Base-by-base conservation (phyloP, 495 filamentous ascomycete species). In the Neurospora sp. region DNA sequence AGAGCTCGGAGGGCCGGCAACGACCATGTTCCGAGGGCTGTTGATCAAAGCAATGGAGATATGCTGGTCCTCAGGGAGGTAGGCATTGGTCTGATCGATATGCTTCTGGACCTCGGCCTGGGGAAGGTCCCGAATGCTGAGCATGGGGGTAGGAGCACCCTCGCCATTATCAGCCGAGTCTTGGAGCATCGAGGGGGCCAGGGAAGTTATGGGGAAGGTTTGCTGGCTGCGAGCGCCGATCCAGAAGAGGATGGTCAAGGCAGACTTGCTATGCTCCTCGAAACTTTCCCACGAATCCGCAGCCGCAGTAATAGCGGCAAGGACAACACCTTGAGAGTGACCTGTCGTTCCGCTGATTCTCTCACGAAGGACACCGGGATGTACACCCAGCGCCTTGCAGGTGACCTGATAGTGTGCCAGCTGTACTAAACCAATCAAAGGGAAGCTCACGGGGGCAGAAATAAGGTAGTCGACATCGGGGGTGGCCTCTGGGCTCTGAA, bases 211-310 rank as follows among this genome's bases (percentile, higher is more conserved):
- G 66, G 96, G 96, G 78, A 97, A 99, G 1, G 94, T 94, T 80
- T 99, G 96, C 79, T 99, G 96, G 81, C 95, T 97, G 76, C 96
- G 92, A n/a, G 94, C 89, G 75, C 96, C 96, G 76, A 99, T 98
- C 96, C 96, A 99, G 85, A 99, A 99, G n/a, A 99, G 91, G 73
- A 96, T 92, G 8, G 91, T 96, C 72, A 99, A 84, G 2, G 94
- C 92, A 78, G 92, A 88, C 70, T 87, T 91, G 41, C 93, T 86
- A 40, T 91, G 87, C 77, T 92, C 89, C 44, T 92, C 88, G 77
- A 96, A 98, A 2, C 91, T 92, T 73, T 96, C 92, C 96, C 96
- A 98, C 62, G 88, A 90, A 75, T 92, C 90, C 10, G 93, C 91
- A 3, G 94, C 91, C 5, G 96, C 92, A 70, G 96, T 96, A 39